phyloP scores from a whole-genome alignment of 805 yeast genomes.

The Vanderwaltozyma polyspora region DNA sequence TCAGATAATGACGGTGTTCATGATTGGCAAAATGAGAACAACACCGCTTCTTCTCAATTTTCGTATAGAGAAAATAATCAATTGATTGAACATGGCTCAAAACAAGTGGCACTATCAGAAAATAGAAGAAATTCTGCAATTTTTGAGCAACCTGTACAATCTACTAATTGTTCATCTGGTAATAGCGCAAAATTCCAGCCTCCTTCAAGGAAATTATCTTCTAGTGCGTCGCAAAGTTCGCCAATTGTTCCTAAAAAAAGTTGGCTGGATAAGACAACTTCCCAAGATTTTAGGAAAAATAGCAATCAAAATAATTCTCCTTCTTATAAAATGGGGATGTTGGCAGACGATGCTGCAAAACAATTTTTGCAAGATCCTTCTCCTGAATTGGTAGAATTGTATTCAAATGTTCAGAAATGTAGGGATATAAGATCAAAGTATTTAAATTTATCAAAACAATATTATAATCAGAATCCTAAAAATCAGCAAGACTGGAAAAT shows the following conservation, averaged over 20 bases:
- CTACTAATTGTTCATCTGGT: not conserved
- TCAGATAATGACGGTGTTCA: no score
- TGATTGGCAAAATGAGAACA: no score
- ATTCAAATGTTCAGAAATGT: slow-evolving; percentile 51
- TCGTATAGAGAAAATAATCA: slow-evolving; percentile 26
- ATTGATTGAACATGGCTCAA: slow-evolving; percentile 22
- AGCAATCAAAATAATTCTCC: not conserved
- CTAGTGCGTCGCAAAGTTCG: slow-evolving; percentile 17
- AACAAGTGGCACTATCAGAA: slow-evolving; percentile 23
- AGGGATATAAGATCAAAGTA: slow-evolving; percentile 69
- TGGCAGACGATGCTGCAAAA: slow-evolving; percentile 35
- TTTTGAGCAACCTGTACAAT: slow-evolving; percentile 11
- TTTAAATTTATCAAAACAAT: slow-evolving; percentile 58
- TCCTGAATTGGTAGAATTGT: slow-evolving; percentile 54
- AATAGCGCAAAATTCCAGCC: not conserved
- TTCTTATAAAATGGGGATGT: slow-evolving; percentile 34
- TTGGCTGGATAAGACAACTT: no score
- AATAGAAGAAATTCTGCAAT: slow-evolving; percentile 6
- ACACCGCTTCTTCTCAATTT: slow-evolving; percentile 14
- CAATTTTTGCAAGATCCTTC: slow-evolving; percentile 42
- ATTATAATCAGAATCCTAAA: slow-evolving; percentile 73
- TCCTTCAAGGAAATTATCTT: slow-evolving; percentile 13
- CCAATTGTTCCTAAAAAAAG: slow-evolving; percentile 14
- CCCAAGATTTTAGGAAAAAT: no score
- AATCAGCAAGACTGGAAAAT: slow-evolving; percentile 63